These are phyloP conservation scores for Gaultheria prostrata DNA, from an alignment of 148 eudicot genomes.

Conservation along the genomic window DNA sequence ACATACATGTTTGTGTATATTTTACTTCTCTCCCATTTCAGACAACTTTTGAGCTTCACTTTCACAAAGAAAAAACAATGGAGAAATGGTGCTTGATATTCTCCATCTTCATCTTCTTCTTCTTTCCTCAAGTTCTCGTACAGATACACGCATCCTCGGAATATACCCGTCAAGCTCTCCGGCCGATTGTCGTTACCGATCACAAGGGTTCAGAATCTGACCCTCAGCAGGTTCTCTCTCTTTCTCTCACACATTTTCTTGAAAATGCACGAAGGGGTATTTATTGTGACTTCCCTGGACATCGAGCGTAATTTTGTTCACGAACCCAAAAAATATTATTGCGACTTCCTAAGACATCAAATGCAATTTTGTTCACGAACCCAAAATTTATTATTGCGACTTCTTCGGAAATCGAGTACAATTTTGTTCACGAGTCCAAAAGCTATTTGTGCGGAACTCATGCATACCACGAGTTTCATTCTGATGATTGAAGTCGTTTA, in stretches of 20 bases:
- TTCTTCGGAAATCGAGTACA: no score
- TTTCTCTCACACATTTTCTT: not conserved
- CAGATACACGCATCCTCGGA: slow-evolving; percentile 23
- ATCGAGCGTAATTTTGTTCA: no score
- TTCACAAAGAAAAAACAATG: slow-evolving; percentile 19
- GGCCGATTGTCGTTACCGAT: slow-evolving; percentile 30
- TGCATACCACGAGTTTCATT: no score
- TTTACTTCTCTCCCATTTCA: not conserved
- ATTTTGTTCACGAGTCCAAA: no score
- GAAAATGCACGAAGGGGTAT: not conserved
- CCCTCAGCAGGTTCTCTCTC: slow-evolving; percentile 50
- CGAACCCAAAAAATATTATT: no score
- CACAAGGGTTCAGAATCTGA: slow-evolving; percentile 40
- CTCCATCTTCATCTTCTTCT: slow-evolving; percentile 18
- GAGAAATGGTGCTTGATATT: slow-evolving; percentile 21
- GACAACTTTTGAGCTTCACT: not conserved
- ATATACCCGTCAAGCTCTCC: slow-evolving; percentile 45
- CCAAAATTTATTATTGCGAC: no score
- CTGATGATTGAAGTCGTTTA: no score
- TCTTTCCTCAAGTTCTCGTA: not conserved
- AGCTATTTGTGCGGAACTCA: no score
- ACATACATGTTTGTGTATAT: not conserved
- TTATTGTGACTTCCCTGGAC: no score
- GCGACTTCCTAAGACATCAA: no score
- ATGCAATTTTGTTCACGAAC: no score